Evolutionary conservation across 2,329 filamentous ascomycete species (phyloP), one percentile per base, ranked within the genome.

Genomic region (Didymella keratinophila): DNA sequence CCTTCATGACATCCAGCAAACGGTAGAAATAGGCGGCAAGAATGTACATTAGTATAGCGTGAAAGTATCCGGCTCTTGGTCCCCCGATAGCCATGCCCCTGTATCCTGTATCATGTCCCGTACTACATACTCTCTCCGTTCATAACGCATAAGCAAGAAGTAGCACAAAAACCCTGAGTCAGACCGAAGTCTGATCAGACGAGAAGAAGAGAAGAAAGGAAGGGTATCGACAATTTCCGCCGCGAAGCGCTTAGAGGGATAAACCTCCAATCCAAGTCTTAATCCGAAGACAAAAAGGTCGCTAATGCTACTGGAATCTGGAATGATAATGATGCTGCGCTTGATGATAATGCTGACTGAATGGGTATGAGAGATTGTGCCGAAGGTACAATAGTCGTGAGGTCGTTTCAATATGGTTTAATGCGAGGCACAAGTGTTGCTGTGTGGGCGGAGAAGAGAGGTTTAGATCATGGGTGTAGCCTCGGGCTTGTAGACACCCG

Each of bases 401-500:
- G 56, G 56, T 73, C 71, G 68, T 75, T 62, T 67, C 67, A 65
- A 53, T 61, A 11, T 23, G 30, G 30, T n/a, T n/a, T n/a, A 8
- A 48, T 56, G 57, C 47, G 36, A 47, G 21, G 30, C 23, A 41
- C 32, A 45, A 3, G 10, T 45, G 42, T 47, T 54, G 52, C 44
- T 30, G 16, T 14, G 4, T 46, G 2, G 21, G 30, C 27, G 8
- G n/a, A 20, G 42, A 52, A 23, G 0, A 23, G 30, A 27, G 10
- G 1, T 50, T 59, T 69, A 77, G 56, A 78, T 75, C 74, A 77
- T 77, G 5, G 73, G 72, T 3, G 73, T 71, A 39, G 72, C 68
- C 46, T 69, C 69, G 7, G 64, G 65, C 50, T 71, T 64, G 42
- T 75, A 76, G 1, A 81, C 80, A 12, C 80, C 81, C 20, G 76